Evolutionary conservation across 306 rosid species (phyloP), one percentile per base, ranked within the genome.

Genomic region (Quercus dentata): DNA sequence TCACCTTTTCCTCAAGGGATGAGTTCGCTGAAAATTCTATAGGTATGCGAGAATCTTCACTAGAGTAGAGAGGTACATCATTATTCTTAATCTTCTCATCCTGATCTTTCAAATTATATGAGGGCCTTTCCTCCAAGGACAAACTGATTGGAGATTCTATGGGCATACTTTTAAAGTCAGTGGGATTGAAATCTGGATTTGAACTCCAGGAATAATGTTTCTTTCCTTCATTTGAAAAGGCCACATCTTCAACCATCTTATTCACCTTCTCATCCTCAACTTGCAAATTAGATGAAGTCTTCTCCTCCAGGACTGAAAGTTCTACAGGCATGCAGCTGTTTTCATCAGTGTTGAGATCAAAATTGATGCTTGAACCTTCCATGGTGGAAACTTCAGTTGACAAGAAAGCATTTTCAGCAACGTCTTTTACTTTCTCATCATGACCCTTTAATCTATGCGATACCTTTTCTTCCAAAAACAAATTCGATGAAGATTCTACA

Each of bases 1-100:
- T 91, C 33, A 82, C 99, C 86, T 85, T 95, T 68, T 90, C 91
- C 83, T 83, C 88, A 73, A 91, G 78, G 64, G 94, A 85, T 52
- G 82, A 77, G 78, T 73, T 69, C 56, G 73, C 56, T 3, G 80
- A 81, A 78, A 76, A 70, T 58, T 85, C 80, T 55, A 62, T 46
- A 23, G 78, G 64, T 25, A 63, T 44, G 51, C 64, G 78, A 80
- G 82, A 81, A 79, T 80, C 69, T 28, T 81, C 88, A 75, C 76
- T 82, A 67, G 85, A 84, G 71, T 31, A 57, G 35, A 27, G 71
- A 79, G 65, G 8, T 46, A 58, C 52, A 63, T 83, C 87, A 78
- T 33, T 59, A 84, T 73, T 83, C 64, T 76, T 69, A 77, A 19
- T 78, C 80, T 76, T 63, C 73, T 63, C 85, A 56, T 77, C 85